Conservation (phyloP, 495 filamentous ascomycete species). For the Aspergillus kassunensis region DNA sequence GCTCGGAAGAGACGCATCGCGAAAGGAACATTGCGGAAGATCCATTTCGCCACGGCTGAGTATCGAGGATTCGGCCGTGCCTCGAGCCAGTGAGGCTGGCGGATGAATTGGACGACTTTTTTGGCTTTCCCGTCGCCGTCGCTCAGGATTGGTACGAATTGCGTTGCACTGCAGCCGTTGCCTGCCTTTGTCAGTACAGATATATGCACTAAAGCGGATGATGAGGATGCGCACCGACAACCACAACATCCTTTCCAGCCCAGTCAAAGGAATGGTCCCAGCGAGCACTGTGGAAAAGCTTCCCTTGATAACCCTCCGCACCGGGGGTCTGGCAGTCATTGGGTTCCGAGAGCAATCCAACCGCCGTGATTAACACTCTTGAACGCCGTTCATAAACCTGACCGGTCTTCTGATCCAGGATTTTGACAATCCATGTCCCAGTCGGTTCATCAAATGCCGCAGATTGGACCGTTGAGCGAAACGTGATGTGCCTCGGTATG, state of each 20-base stretch:
- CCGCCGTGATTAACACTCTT: conserved; percentile 44
- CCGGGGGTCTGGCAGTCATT: conserved; percentile 45
- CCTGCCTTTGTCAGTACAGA: conserved; percentile 11
- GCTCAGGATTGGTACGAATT: conserved; percentile 36
- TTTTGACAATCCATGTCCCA: conserved; percentile 40
- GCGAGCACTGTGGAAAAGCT: conserved; percentile 54
- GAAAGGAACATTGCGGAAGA: conserved; percentile 26
- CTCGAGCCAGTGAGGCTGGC: conserved; percentile 50
- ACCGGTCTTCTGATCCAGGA: conserved; percentile 32
- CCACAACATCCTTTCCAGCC: conserved; percentile 49
- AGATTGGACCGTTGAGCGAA: conserved; percentile 36
- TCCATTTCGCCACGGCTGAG: conserved; percentile 33
- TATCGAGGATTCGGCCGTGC: conserved; percentile 28
- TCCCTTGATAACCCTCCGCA: conserved; percentile 44
- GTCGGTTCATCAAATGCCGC: conserved; percentile 32
- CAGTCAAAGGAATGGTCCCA: conserved; percentile 57
- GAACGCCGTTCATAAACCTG: conserved; percentile 22
- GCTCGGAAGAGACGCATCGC: conserved; percentile 22
- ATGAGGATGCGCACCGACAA: conserved; percentile 39
- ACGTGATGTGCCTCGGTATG: conserved; percentile 39
- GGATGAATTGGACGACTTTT: conserved; percentile 45
- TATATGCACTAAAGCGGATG: neutral
- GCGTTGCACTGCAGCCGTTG: conserved; percentile 42
- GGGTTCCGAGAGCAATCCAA: conserved; percentile 42
- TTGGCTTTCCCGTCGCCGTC: conserved; percentile 27